Percentiles rank a stretch among this genome's conserved stretches.
Conservation (phyloP, 768 basidiomycete genomes). For the Tulasnella sp. region DNA sequence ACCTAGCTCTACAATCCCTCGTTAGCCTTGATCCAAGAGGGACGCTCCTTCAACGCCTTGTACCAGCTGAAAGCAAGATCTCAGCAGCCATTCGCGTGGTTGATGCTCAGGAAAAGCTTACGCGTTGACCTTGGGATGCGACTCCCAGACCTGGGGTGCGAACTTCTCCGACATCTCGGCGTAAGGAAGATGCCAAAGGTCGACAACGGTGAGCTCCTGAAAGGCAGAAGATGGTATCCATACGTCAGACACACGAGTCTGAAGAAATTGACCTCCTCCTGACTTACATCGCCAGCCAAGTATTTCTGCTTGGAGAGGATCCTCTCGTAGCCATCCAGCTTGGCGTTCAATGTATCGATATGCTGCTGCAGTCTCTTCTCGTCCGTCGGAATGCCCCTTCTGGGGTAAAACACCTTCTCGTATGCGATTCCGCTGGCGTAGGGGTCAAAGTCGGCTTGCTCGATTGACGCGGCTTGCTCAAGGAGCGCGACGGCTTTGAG, state of each 20-base stretch:
- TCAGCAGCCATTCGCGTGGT: background rate
- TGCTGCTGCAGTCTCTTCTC: slow-evolving; percentile 1
- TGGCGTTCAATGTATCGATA: slow-evolving; percentile 26
- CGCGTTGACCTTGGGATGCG: background rate
- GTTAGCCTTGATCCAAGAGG: background rate
- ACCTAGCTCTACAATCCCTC: too few species aligned
- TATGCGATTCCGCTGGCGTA: slow-evolving; percentile 31
- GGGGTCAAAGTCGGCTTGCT: slow-evolving; percentile 42
- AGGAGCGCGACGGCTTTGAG: slow-evolving; percentile 32
- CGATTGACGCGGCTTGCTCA: slow-evolving; percentile 40
- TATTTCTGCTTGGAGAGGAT: slow-evolving; percentile 48
- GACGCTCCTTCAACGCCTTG: background rate
- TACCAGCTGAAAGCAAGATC: background rate
- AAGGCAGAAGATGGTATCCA: background rate
- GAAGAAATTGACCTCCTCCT: background rate
- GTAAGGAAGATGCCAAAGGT: slow-evolving; percentile 12
- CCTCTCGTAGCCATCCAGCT: slow-evolving; percentile 44
- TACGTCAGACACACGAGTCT: too few species aligned
- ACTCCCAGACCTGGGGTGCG: background rate
- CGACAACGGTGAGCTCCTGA: background rate
- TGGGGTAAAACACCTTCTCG: slow-evolving; percentile 43
- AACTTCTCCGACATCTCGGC: slow-evolving; percentile 1
- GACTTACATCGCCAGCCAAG: slow-evolving; percentile 31
- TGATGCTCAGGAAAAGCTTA: background rate
- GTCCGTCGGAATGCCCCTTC: slow-evolving; percentile 1